A percentile compares a stretch with the other conserved stretches of the same genome.
Conservation (phyloP, 495 filamentous ascomycete species). For the Penicillium diatomitis region DNA sequence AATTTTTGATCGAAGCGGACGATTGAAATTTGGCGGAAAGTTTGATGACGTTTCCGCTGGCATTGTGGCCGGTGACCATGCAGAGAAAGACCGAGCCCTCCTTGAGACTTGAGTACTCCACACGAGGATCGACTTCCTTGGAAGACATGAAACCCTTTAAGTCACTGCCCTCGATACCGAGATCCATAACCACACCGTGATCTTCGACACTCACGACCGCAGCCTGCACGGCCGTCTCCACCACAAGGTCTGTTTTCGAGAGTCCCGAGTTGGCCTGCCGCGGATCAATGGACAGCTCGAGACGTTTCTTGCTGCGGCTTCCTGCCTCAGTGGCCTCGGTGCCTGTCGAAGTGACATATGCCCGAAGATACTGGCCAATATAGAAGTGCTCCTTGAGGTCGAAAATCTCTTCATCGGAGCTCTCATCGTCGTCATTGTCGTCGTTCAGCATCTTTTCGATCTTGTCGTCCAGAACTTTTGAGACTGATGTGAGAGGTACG, state of each 20-base stretch:
- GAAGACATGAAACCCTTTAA: slow-evolving; percentile 82
- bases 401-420: slow-evolving; percentile 47
- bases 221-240: slow-evolving; percentile 71
- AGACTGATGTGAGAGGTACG: slow-evolving; percentile 83
- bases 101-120: slow-evolving; percentile 53
- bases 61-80: slow-evolving; percentile 63
- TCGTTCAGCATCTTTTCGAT: slow-evolving; percentile 55
- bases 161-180: slow-evolving; percentile 59
- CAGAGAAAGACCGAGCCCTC: slow-evolving; percentile 80
- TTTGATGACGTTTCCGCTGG: slow-evolving; percentile 76
- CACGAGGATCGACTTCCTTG: slow-evolving; percentile 59
- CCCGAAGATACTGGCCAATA: slow-evolving; percentile 82
- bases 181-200: slow-evolving; percentile 88
- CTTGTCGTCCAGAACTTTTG: slow-evolving; percentile 57
- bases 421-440: slow-evolving; percentile 42
- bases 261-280: slow-evolving; percentile 66
- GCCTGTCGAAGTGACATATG: slow-evolving; percentile 67
- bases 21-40: slow-evolving; percentile 66
- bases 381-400: slow-evolving; percentile 65
- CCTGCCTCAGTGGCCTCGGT: slow-evolving; percentile 43
- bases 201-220: slow-evolving; percentile 87
- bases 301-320: slow-evolving; percentile 63
- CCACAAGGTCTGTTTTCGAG: slow-evolving; percentile 56
- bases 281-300: slow-evolving; percentile 77
- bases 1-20: slow-evolving; percentile 59